Evolutionary conservation across 2,329 filamentous ascomycete genomes (phyloP).

Genomic region (Ophiocordyceps robertsii): DNA sequence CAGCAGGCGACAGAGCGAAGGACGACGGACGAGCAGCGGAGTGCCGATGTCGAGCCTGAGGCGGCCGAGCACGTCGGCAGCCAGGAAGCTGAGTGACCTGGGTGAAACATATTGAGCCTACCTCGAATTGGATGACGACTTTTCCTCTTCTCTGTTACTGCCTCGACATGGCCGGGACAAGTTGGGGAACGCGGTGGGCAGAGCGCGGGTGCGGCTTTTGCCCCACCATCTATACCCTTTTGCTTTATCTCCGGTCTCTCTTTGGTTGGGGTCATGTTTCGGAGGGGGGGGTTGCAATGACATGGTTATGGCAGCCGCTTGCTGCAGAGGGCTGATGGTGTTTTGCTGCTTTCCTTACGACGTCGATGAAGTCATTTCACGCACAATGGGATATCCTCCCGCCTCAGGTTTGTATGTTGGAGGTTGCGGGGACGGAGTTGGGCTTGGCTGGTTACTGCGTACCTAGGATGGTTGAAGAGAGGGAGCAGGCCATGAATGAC

Average conservation of each 20-base stretch:
- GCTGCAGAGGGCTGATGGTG: no score
- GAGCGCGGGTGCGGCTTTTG: constrained; percentile 3
- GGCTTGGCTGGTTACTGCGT: no score
- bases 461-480: no score
- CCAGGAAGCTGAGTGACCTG: constrained; percentile 31
- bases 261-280: no score
- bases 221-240: constrained; percentile 1
- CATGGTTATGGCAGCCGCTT: no score
- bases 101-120: constrained; percentile 38
- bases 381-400: no score
- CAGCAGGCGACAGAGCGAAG: constrained; percentile 28
- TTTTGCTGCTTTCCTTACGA: no score
- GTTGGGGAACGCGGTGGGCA: background rate
- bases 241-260: constrained; percentile 1
- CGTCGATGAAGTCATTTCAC: no score
- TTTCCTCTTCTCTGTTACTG: background rate
- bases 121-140: background rate
- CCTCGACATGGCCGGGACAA: background rate
- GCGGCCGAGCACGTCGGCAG: constrained; percentile 18
- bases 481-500: no score
- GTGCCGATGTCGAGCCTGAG: constrained; percentile 13
- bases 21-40: constrained; percentile 28
- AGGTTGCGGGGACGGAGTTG: no score
- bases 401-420: no score
- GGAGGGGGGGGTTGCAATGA: no score